Evolutionary conservation across 352 stramenopile species (phyloP), one percentile per base, ranked within the genome.

Genomic region (Phytophthora crassamura): DNA sequence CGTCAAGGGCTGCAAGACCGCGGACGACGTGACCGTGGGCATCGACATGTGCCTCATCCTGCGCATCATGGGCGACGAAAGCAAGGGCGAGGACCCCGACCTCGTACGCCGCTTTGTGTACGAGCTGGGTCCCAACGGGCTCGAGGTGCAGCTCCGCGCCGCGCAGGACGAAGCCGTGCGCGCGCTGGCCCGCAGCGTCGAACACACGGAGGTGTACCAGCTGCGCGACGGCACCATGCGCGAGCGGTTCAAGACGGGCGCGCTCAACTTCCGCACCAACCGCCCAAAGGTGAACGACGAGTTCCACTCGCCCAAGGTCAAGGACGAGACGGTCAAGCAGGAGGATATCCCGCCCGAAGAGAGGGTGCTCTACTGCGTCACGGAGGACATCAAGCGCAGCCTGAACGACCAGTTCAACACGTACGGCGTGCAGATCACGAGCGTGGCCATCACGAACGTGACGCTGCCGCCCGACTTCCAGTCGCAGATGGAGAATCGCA

Each of bases 11-110:
- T 97, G 89, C 74, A 95, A 95, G 73, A 97, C 91, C 1, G 78
- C 80, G 0, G 91, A 97, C 66, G 83, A 97, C 60, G 89, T 97
- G 22, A 95, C 84, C 0, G 87, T 97, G 7, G 56, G 74, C 25
- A 96, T 97, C 47, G 87, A 97, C 50, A 87, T 97, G 61, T 91
- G 82, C 38, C 74, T 96, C n/a, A 83, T 96, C 16, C 72, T 97
- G 3, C 84, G 89, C 16, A 96, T 97, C 74, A 96, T 96, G 86
- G 88, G 88, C 33, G 88, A 97, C 55, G 74, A 77, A 45, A 64
- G 64, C n/a, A 89, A 89, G 34, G 86, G 84, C 12, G 90, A 97
- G 69, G 83, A 97, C 61, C 88, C 89, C 0, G 64, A 75, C 14
- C 77, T 96, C 32, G 91, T 97, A 15, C 87, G 86, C 5, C 88